phyloP scores from a whole-genome alignment of 73 alveolate genomes.

The Durusdinium trenchii region DNA sequence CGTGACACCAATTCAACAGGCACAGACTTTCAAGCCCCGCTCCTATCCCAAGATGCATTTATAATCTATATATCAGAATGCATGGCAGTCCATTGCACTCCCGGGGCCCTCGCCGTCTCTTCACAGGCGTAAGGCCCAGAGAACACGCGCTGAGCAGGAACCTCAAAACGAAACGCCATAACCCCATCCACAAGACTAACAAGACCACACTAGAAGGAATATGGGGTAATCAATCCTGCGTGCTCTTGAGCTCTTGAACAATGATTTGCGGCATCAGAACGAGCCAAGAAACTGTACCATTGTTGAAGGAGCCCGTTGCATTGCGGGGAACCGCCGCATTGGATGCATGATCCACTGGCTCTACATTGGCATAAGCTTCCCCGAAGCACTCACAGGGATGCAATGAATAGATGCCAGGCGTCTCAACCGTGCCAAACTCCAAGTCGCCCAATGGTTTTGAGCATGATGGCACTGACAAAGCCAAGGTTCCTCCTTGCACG shows the following conservation, averaged over 20 bases:
- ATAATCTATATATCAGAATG: not conserved
- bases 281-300: not conserved
- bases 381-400: conserved; percentile 39
- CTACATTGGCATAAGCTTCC: not conserved
- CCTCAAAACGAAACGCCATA: not conserved
- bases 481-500: not conserved
- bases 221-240: not conserved
- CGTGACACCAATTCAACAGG: not conserved
- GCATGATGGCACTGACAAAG: not conserved
- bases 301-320: not conserved
- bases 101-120: not conserved
- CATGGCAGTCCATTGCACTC: not conserved
- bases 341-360: conserved; percentile 1
- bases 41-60: not conserved
- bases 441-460: not conserved
- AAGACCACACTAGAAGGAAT: not conserved
- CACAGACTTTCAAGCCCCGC: not conserved
- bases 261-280: not conserved
- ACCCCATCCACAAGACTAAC: not conserved
- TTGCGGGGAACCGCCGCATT: conserved; percentile 33
- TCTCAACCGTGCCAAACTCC: not conserved
- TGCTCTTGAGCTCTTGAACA: not conserved
- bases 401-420: not conserved
- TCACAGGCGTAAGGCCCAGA: conserved; percentile 39
- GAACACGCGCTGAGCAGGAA: not conserved